phyloP scores from a whole-genome alignment of 2,329 filamentous ascomycete species.

The Chrysoporthe puriensis region DNA sequence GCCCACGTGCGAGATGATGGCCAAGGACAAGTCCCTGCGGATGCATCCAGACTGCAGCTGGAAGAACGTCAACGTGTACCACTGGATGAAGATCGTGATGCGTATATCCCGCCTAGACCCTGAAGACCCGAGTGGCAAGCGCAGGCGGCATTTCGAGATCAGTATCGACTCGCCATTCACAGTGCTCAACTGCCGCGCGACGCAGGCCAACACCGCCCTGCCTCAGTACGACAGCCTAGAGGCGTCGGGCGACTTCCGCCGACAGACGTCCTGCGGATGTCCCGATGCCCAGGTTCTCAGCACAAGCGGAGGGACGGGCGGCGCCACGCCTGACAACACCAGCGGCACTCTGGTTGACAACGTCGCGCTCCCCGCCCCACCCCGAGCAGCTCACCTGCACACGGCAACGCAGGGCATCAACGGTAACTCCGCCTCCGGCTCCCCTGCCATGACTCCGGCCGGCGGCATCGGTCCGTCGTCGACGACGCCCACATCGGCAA shows the following conservation, averaged over 20 bases:
- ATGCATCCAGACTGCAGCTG: conserved; percentile 92
- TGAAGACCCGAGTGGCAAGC: conserved; percentile 70
- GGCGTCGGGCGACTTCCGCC: conserved; percentile 52
- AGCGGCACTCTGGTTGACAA: conserved; percentile 50
- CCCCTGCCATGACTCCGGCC: conserved; percentile 29
- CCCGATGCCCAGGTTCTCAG: conserved; percentile 56
- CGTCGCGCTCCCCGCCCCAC: conserved; percentile 48
- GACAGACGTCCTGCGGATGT: conserved; percentile 57
- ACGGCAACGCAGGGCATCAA: conserved; percentile 26
- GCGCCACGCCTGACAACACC: conserved; percentile 61
- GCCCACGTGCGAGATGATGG: conserved; percentile 85
- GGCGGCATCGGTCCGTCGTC: conserved; percentile 28
- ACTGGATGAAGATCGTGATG: conserved; percentile 98
- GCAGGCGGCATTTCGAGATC: conserved; percentile 90
- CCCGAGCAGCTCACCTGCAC: conserved; percentile 61
- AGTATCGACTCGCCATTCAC: conserved; percentile 96
- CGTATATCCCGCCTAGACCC: conserved; percentile 83
- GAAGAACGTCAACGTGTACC: conserved; percentile 90
- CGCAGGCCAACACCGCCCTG: conserved; percentile 83
- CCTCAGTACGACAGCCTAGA: conserved; percentile 72
- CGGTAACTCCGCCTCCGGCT: conserved; percentile 20
- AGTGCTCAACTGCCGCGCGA: conserved; percentile 90
- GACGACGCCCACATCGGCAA: conserved; percentile 34
- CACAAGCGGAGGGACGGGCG: conserved; percentile 49
- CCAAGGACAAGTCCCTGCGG: conserved; percentile 66